Evolutionary conservation across 345 rosid genomes (phyloP).

Genomic region (Dipteronia dyeriana): DNA sequence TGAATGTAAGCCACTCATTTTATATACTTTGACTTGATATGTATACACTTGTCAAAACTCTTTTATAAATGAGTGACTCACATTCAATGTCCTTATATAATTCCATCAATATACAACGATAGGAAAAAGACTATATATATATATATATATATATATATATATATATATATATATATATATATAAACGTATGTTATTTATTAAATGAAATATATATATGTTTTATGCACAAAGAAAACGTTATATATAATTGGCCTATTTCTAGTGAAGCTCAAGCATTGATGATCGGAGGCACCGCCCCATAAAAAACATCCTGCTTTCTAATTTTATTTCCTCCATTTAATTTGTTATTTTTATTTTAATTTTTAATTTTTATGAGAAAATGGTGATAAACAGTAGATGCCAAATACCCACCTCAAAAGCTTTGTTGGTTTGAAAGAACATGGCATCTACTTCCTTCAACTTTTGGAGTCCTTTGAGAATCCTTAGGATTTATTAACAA

Average conservation of each 20-base stretch:
- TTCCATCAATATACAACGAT: no score
- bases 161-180: neutral
- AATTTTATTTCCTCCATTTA: neutral
- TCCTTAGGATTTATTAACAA: constrained; percentile 41
- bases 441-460: constrained; percentile 29
- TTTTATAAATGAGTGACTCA: no score
- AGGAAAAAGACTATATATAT: no score
- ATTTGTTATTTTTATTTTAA: neutral
- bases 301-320: neutral
- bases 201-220: no score
- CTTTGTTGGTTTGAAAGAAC: constrained; percentile 27
- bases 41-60: no score
- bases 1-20: no score
- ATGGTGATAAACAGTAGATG: constrained; percentile 29
- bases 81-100: no score
- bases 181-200: no score
- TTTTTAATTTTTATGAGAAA: neutral
- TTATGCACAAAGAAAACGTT: neutral
- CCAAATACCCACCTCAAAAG: constrained; percentile 46
- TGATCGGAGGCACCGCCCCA: constrained; percentile 39
- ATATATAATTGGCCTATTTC: neutral
- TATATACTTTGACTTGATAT: no score
- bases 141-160: neutral
- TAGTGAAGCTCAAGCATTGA: constrained; percentile 9
- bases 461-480: constrained; percentile 34